These are phyloP conservation scores for Forsythia viridissima DNA, from an alignment of 257 asterid species.

Conservation along the genomic window DNA sequence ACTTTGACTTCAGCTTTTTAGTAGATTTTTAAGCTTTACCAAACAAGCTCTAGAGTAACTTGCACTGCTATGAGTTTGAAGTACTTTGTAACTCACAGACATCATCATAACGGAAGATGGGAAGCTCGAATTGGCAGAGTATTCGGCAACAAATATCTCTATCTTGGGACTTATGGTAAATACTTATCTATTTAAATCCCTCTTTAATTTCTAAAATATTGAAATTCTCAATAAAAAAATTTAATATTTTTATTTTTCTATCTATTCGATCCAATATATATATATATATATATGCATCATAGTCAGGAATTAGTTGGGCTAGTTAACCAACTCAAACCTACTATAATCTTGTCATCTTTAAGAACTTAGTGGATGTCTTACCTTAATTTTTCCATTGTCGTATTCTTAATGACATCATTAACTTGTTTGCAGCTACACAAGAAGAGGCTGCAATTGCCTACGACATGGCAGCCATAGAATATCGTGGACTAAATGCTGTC, in stretches of 20 bases:
- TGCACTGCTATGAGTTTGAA: background rate
- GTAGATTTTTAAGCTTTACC: too few species aligned
- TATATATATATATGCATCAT: background rate
- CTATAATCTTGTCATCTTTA: constrained; percentile 10
- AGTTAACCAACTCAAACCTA: constrained; percentile 34
- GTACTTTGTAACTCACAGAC: constrained; percentile 40
- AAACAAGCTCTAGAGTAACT: too few species aligned
- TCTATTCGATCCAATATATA: background rate
- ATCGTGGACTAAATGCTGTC: constrained; percentile 80
- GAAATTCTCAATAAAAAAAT: background rate
- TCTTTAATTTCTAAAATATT: too few species aligned
- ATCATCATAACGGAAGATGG: constrained; percentile 92
- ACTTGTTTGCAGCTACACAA: constrained; percentile 60
- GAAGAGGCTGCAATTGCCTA: constrained; percentile 89
- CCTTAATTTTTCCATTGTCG: background rate
- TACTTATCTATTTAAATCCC: background rate
- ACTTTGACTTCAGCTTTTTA: too few species aligned
- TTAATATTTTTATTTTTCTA: background rate
- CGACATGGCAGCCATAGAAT: constrained; percentile 87
- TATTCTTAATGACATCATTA: background rate
- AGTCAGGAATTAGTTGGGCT: constrained; percentile 28
- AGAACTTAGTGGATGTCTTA: background rate
- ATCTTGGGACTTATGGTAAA: constrained; percentile 81
- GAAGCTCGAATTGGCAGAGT: constrained; percentile 87
- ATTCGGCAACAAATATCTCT: constrained; percentile 79